phyloP scores from a whole-genome alignment of 805 yeast species.

The Peterozyma xylosa region DNA sequence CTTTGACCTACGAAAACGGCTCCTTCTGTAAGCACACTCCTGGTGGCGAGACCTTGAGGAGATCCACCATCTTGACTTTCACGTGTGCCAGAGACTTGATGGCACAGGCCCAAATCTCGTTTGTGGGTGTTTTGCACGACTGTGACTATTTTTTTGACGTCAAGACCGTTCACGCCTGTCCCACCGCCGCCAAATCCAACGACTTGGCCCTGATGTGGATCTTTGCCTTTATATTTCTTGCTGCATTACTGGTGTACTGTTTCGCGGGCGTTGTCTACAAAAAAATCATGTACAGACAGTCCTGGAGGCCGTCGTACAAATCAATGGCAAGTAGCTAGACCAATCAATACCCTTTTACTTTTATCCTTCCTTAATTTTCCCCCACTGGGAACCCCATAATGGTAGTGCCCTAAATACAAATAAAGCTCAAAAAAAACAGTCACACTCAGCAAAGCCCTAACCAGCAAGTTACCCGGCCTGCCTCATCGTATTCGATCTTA shows the following conservation, averaged over 20 bases:
- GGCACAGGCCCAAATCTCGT: constrained; percentile 57
- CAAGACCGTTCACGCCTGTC: constrained; percentile 79
- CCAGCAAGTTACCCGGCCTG: no score
- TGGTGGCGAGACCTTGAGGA: constrained; percentile 43
- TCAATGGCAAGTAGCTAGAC: background rate
- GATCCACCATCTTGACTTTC: constrained; percentile 62
- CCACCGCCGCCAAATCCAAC: constrained; percentile 63
- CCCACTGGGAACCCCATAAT: background rate
- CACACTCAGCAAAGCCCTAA: no score
- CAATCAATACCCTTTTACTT: constrained; percentile 1
- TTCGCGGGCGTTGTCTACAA: constrained; percentile 32
- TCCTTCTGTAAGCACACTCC: constrained; percentile 39
- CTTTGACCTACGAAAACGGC: constrained; percentile 66
- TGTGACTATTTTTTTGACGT: constrained; percentile 84
- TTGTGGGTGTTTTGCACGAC: constrained; percentile 64
- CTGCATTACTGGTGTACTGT: constrained; percentile 33
- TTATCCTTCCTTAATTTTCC: constrained; percentile 4
- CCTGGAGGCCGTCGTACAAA: constrained; percentile 20
- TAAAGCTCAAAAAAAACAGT: no score
- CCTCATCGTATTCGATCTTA: no score
- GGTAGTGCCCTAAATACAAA: no score
- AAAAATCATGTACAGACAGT: constrained; percentile 24
- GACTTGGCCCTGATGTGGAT: constrained; percentile 61
- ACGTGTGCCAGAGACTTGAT: constrained; percentile 73
- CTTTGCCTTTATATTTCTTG: constrained; percentile 41